A percentile compares a stretch with the other conserved stretches of the same genome.
These are phyloP conservation scores for Quercus dentata DNA, from an alignment of 306 rosid genomes.

Conservation along the genomic window DNA sequence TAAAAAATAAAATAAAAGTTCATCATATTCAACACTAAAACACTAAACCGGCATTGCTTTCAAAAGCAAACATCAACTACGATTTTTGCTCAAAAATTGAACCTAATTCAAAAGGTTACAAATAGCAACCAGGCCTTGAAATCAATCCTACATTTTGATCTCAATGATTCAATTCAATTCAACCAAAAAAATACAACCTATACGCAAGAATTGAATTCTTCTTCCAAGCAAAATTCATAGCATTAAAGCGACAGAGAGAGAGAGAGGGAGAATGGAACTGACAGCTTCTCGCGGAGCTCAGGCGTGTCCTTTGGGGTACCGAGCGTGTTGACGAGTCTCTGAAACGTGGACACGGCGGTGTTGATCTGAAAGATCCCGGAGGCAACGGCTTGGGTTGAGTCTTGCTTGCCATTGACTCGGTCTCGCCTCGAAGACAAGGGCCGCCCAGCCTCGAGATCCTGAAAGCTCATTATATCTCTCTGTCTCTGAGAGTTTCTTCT, in stretches of 20 bases:
- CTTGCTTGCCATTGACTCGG: slow-evolving; percentile 62
- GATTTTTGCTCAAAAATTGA: not conserved
- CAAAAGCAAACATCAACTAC: not conserved
- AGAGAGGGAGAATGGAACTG: slow-evolving; percentile 19
- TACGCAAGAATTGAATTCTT: not conserved
- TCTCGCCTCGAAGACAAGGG: slow-evolving; percentile 59
- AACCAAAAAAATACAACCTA: not conserved
- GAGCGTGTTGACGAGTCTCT: slow-evolving; percentile 90
- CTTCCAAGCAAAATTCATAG: not conserved
- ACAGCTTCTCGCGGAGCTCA: slow-evolving; percentile 94
- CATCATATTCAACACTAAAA: not conserved
- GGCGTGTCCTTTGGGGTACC: slow-evolving; percentile 99
- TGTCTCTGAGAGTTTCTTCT: not conserved
- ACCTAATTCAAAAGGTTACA: not conserved
- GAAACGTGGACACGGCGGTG: slow-evolving; percentile 93
- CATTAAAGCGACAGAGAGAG: not conserved
- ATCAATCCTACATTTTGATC: not conserved
- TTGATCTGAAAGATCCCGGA: slow-evolving; percentile 97
- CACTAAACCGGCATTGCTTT: not conserved
- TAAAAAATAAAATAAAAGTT: too few species aligned
- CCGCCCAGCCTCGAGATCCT: slow-evolving; percentile 80
- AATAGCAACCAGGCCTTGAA: not conserved
- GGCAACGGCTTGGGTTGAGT: slow-evolving; percentile 93
- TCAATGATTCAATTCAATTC: not conserved
- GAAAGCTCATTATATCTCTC: slow-evolving; percentile 72